Conservation (phyloP, 768 basidiomycete genomes). For the Pulveroboletus sp. region DNA sequence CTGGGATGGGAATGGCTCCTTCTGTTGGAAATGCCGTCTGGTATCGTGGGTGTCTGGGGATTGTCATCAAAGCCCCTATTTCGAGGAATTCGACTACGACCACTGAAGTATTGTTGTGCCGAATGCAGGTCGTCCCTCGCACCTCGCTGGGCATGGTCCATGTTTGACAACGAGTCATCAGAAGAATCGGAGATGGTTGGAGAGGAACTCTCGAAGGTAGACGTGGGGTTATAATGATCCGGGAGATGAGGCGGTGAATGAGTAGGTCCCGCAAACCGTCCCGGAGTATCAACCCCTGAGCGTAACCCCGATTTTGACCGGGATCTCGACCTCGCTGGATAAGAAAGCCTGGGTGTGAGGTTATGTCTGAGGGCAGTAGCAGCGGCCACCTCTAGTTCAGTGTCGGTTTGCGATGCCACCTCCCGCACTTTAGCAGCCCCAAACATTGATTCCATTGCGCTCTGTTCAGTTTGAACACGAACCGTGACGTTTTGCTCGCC, state of each 20-base stretch:
- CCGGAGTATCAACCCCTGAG: constrained; percentile 63
- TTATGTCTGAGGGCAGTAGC: constrained; percentile 31
- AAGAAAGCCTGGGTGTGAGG: constrained; percentile 26
- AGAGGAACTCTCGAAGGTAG: constrained; percentile 28
- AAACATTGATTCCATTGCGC: constrained; percentile 6
- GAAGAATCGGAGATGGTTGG: constrained; percentile 40
- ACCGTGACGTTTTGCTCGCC: background rate
- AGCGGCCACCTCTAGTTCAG: constrained; percentile 30
- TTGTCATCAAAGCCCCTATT: constrained; percentile 57
- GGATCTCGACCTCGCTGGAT: constrained; percentile 29
- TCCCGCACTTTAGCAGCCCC: constrained; percentile 31
- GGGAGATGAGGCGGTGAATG: constrained; percentile 42
- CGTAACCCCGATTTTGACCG: constrained; percentile 35
- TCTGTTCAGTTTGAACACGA: constrained; percentile 15
- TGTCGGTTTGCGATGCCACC: constrained; percentile 21
- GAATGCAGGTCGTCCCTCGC: constrained; percentile 51
- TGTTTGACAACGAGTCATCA: constrained; percentile 30
- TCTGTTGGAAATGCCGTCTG: constrained; percentile 24
- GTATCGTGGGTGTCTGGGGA: constrained; percentile 58
- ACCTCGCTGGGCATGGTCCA: constrained; percentile 41
- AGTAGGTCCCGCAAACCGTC: constrained; percentile 49
- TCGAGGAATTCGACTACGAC: constrained; percentile 54
- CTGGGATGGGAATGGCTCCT: constrained; percentile 10
- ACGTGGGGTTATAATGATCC: constrained; percentile 23
- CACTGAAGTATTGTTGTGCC: constrained; percentile 33